A percentile compares a stretch with the other conserved stretches of the same genome.
phyloP scores from a whole-genome alignment of 1,284 basidiomycete genomes.

The Athelia psychrophila region DNA sequence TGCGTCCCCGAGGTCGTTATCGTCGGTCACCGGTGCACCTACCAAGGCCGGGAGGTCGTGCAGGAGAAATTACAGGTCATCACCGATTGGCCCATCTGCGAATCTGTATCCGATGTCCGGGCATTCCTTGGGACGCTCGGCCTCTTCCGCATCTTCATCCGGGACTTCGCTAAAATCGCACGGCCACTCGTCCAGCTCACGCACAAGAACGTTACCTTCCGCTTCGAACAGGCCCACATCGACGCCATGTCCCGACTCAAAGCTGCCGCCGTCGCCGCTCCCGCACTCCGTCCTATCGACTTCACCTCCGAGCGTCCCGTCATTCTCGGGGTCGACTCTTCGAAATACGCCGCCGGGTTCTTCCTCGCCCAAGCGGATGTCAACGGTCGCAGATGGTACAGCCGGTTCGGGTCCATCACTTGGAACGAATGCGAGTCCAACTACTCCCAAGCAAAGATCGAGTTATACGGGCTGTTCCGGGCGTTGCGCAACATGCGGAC shows the following conservation, averaged over 20 bases:
- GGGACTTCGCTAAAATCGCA: slow-evolving; percentile 13
- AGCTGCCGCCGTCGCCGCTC: slow-evolving; percentile 13
- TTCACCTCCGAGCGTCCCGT: slow-evolving; percentile 13
- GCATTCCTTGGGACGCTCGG: slow-evolving; percentile 21
- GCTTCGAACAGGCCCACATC: slow-evolving; percentile 18
- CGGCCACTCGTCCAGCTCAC: slow-evolving; percentile 10
- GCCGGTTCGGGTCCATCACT: slow-evolving; percentile 31
- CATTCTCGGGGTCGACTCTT: slow-evolving; percentile 33
- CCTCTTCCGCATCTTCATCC: slow-evolving; percentile 15
- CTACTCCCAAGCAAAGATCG: slow-evolving; percentile 40
- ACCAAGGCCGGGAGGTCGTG: slow-evolving; percentile 18
- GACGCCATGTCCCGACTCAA: slow-evolving; percentile 21
- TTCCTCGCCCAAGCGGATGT: slow-evolving; percentile 26
- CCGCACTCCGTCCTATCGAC: slow-evolving; percentile 16
- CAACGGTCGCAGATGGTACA: slow-evolving; percentile 13
- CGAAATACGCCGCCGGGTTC: slow-evolving; percentile 30
- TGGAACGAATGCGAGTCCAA: slow-evolving; percentile 30
- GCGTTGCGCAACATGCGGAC: slow-evolving; percentile 21
- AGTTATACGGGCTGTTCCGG: slow-evolving; percentile 36
- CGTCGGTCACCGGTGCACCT: slow-evolving; percentile 24
- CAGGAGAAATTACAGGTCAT: slow-evolving; percentile 10
- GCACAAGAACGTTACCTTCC: slow-evolving; percentile 15
- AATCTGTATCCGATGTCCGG: slow-evolving; percentile 13
- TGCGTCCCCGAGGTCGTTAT: slow-evolving; percentile 17
- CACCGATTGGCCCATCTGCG: slow-evolving; percentile 15